phyloP scores from a whole-genome alignment of 2,329 filamentous ascomycete genomes.

The Coniella lustricola region DNA sequence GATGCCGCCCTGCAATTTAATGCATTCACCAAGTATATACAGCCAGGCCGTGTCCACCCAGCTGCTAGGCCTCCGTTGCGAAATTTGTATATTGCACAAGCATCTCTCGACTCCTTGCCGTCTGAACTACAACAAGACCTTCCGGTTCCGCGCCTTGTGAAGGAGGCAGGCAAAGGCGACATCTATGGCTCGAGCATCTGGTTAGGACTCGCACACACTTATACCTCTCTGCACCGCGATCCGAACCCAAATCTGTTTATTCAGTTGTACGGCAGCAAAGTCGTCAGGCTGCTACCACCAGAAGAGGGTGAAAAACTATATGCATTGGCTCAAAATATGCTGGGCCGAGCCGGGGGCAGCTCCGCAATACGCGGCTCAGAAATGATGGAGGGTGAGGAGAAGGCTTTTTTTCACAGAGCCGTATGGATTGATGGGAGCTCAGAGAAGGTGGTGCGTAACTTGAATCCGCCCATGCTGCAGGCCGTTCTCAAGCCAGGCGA shows the following conservation, averaged over 20 bases:
- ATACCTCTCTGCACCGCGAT: conserved; percentile 85
- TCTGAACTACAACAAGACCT: conserved; percentile 54
- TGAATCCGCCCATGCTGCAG: conserved; percentile 32
- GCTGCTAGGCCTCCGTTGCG: conserved; percentile 11
- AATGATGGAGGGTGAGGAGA: conserved; percentile 84
- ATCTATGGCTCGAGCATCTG: conserved; percentile 84
- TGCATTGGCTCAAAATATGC: conserved; percentile 35
- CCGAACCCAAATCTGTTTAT: conserved; percentile 92
- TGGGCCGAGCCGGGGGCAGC: conserved; percentile 29
- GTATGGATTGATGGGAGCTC: conserved; percentile 54
- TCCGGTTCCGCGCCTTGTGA: conserved; percentile 58
- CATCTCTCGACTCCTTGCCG: conserved; percentile 64
- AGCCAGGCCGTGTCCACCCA: not conserved
- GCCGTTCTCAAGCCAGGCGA: conserved; percentile 57
- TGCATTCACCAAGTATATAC: not conserved
- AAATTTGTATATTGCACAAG: conserved; percentile 82
- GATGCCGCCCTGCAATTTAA: conserved; percentile 49
- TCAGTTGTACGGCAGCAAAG: conserved; percentile 69
- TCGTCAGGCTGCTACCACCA: conserved; percentile 64
- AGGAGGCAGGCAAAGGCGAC: conserved; percentile 63
- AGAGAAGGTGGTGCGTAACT: conserved; percentile 20
- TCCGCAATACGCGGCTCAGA: conserved; percentile 64
- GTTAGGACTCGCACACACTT: conserved; percentile 80
- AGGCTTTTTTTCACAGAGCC: conserved; percentile 54
- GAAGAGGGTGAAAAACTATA: conserved; percentile 58